These are phyloP conservation scores for Postia placenta DNA, from an alignment of 768 basidiomycete genomes.

Conservation along the genomic window DNA sequence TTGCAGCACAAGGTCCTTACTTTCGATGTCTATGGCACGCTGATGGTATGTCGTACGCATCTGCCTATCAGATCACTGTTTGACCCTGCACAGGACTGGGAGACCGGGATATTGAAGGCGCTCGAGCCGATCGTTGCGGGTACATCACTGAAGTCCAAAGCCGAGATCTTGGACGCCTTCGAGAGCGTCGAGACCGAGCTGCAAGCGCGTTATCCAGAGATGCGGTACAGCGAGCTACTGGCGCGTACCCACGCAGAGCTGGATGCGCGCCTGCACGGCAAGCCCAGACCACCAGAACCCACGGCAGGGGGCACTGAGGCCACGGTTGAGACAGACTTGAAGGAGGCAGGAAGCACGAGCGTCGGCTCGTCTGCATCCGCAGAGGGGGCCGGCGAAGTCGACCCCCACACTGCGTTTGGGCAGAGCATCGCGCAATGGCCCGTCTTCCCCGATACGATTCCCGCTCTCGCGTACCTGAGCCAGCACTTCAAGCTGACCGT, in stretches of 20 bases:
- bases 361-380: neutral
- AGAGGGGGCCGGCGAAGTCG: neutral
- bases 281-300: slow-evolving; percentile 29
- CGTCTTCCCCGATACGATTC: slow-evolving; percentile 59
- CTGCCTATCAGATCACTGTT: neutral
- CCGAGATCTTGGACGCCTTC: slow-evolving; percentile 48
- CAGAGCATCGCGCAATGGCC: slow-evolving; percentile 56
- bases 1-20: slow-evolving; percentile 42
- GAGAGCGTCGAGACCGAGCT: slow-evolving; percentile 48
- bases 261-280: slow-evolving; percentile 23
- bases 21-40: slow-evolving; percentile 76
- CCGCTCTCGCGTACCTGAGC: slow-evolving; percentile 54
- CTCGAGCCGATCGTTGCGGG: slow-evolving; percentile 44
- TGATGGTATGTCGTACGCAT: slow-evolving; percentile 36
- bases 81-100: slow-evolving; percentile 79
- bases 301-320: neutral
- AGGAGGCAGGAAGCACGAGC: neutral
- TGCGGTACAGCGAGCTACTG: slow-evolving; percentile 59
- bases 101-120: slow-evolving; percentile 53
- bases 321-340: neutral
- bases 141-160: slow-evolving; percentile 38
- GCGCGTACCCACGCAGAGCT: slow-evolving; percentile 30
- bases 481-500: slow-evolving; percentile 64
- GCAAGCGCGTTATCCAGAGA: slow-evolving; percentile 48
- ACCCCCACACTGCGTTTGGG: slow-evolving; percentile 36